Percentiles rank a stretch among this genome's conserved stretches.
These are phyloP conservation scores for Spiromastix sp. DNA, from an alignment of 2,329 filamentous ascomycete genomes.

Conservation along the genomic window DNA sequence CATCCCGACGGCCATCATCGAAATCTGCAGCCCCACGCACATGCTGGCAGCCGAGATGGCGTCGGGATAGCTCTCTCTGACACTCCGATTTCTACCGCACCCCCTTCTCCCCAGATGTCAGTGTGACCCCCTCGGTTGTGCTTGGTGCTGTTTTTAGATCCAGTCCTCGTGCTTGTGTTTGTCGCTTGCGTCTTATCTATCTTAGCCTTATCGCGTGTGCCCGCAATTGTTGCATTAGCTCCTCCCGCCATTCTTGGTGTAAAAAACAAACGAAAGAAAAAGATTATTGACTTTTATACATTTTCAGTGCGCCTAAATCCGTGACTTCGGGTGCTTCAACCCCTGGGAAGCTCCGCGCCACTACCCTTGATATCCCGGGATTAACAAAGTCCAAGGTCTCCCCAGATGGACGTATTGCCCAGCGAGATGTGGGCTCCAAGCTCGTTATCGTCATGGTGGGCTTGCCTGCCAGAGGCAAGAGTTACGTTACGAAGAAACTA, in stretches of 20 bases:
- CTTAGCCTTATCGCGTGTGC: too few species aligned
- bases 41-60: constrained; percentile 30
- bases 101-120: constrained; percentile 53
- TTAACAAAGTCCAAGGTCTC: constrained; percentile 93
- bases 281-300: too few species aligned
- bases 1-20: constrained; percentile 24
- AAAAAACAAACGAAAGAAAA: too few species aligned
- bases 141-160: constrained; percentile 9
- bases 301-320: constrained; percentile 54
- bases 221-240: too few species aligned
- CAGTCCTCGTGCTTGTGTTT: constrained; percentile 1
- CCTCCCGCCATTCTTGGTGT: too few species aligned
- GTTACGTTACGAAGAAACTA: constrained; percentile 97
- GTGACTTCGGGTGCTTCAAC: constrained; percentile 69
- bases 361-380: constrained; percentile 91
- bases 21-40: constrained; percentile 27
- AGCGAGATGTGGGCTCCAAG: constrained; percentile 90
- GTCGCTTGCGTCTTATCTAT: background rate
- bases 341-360: constrained; percentile 72
- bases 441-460: constrained; percentile 98
- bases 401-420: constrained; percentile 86
- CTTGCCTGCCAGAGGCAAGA: constrained; percentile 88
- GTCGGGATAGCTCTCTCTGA: constrained; percentile 49
- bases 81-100: constrained; percentile 53
- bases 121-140: constrained; percentile 18